Evolutionary conservation across 1,284 basidiomycete genomes (phyloP), one percentile per base, ranked within the genome.

Genomic region (Ceratobasidium sp.): DNA sequence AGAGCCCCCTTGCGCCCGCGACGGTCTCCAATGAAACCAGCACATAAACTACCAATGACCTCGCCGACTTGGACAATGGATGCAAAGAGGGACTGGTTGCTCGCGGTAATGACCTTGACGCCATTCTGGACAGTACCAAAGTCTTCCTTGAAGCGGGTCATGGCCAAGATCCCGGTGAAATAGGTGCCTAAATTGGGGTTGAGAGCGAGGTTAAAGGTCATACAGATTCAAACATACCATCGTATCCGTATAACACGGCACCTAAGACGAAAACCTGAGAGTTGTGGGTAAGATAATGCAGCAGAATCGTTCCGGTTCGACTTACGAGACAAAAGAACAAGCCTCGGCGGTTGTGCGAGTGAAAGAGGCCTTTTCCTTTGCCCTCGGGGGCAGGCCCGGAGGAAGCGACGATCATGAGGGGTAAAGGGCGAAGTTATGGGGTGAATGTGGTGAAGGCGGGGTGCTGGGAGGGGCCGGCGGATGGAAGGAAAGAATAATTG

Each of bases 1-100:
- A 84, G 79, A 71, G 80, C 83, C 41, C 84, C 84, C 69, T 83
- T 83, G 59, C 84, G 78, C 11, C 84, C 84, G 19, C 78, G 74
- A 48, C 66, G 81, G 76, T 84, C 83, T 76, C 84, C 84, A 64
- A 85, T 79, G 22, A 82, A 80, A 22, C 81, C 83, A 36, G 84
- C 83, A 7, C 79, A 74, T 15, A 85, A 80, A 1, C 83, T 82
- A 24, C 84, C 84, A 64, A 84, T 75, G 47, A 85, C 79, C 74
- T 85, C 84, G 76, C 84, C 84, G 24, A 83, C 84, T 74, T 85
- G 84, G 7, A 85, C 83, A 76, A 84, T 84, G 14, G 82, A 83
- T 8, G 84, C 79, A 57, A 78, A 75, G 41, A 81, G 77, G 5
- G 80, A 79, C 54, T 79, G 76, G 51, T 82, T 77, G 31, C 66